A percentile compares a stretch with the other conserved stretches of the same genome.
phyloP scores from a whole-genome alignment of 306 rosid species.

The Trifolium dubium region DNA sequence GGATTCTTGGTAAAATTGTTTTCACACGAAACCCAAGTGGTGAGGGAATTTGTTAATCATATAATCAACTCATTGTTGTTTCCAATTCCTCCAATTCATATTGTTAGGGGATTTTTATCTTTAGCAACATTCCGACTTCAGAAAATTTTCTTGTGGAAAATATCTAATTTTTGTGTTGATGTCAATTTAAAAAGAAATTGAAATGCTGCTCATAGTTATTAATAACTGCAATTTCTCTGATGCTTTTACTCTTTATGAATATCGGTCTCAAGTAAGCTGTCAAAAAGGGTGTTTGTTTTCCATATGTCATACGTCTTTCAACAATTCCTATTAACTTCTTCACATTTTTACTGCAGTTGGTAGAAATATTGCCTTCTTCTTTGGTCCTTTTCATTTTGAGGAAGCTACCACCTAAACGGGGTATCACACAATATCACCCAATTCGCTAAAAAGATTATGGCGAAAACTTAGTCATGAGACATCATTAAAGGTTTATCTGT shows the following conservation, averaged over 20 bases:
- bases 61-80: conserved; percentile 21
- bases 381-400: conserved; percentile 65
- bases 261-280: conserved; percentile 14
- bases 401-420: conserved; percentile 62
- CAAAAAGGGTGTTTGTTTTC: conserved; percentile 21
- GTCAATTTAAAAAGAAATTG: conserved; percentile 29
- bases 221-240: conserved; percentile 7
- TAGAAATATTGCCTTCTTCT: conserved; percentile 61
- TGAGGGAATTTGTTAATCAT: conserved; percentile 24
- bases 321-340: background rate
- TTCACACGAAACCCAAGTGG: conserved; percentile 10
- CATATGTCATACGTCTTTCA: conserved; percentile 4
- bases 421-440: conserved; percentile 62
- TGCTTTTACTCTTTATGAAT: background rate
- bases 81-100: conserved; percentile 26
- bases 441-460: conserved; percentile 49
- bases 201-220: background rate
- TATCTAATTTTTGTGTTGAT: conserved; percentile 9
- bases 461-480: conserved; percentile 34
- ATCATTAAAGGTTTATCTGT: conserved; percentile 40
- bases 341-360: conserved; percentile 49
- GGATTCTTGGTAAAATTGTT: conserved; percentile 25
- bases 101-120: conserved; percentile 1
- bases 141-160: conserved; percentile 1
- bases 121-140: background rate